Evolutionary conservation across 768 basidiomycete genomes (phyloP), one percentile per base, ranked within the genome.

Genomic region (Russula compacta): DNA sequence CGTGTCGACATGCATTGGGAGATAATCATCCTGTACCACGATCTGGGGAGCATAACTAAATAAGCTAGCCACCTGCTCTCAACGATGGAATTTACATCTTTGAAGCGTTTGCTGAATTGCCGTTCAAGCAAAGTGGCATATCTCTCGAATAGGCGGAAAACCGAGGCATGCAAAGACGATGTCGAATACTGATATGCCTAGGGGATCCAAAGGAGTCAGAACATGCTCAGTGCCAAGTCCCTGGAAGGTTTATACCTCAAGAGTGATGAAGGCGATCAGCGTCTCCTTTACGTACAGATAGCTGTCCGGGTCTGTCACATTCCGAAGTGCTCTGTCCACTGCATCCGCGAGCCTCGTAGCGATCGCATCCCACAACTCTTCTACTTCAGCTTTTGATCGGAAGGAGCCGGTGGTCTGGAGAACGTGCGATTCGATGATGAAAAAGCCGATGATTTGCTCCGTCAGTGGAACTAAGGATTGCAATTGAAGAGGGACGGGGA

Each of bases 401-500:
- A 99, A 99, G 38, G 81, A 83, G 17, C 86, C 85, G 10, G 94
- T 92, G 0, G 92, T 92, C 66, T 87, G 84, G 7, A 98, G 80
- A 0, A 99, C 94, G 69, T 95, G 87, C 1, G 83, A 86, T 73
- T 99, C 97, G 65, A 98, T 86, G 60, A 99, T 93, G 75, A 98
- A 99, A 74, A 97, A 99, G 0, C 97, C 97, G 40, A 93, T 88
- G 64, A 98, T 90, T 73, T 98, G 92, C 71, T 95, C 89, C 29
- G 91, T 87, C 21, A 98, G 77, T n/a, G 81, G 71, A 1, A 86
- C 78, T 5, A 98, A 81, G 3, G 86, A 80, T 2, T 78, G 70
- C 38, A 92, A 68, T 35, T 84, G 81, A 21, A 92, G 76, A 0
- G 86, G 86, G 32, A 77, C 77, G 1, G 90, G 93, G 33, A 99